These are phyloP conservation scores for Hyphodiscus hymeniophilus DNA, from an alignment of 495 filamentous ascomycete genomes.

Conservation along the genomic window DNA sequence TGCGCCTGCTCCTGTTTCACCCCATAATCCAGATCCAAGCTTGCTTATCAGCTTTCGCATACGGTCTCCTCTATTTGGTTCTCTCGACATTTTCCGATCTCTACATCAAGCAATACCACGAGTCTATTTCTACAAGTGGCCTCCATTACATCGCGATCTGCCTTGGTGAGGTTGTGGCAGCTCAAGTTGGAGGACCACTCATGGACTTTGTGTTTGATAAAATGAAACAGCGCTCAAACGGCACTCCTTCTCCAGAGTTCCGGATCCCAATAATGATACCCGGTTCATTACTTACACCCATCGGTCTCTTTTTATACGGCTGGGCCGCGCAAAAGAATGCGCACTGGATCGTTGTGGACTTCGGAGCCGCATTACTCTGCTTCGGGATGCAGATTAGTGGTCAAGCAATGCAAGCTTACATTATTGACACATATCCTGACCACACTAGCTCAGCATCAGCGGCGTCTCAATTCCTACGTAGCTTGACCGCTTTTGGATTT, in stretches of 20 bases:
- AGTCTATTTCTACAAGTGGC: constrained; percentile 55
- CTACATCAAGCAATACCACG: constrained; percentile 61
- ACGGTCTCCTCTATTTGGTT: constrained; percentile 49
- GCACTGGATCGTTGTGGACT: constrained; percentile 57
- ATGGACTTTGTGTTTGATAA: constrained; percentile 68
- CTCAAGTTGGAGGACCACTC: constrained; percentile 52
- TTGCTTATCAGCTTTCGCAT: constrained; percentile 42
- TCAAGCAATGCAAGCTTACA: constrained; percentile 44
- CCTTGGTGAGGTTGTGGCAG: constrained; percentile 54
- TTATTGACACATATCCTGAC: constrained; percentile 13
- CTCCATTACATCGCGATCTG: constrained; percentile 64
- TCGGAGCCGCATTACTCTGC: constrained; percentile 65
- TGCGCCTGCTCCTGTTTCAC: constrained; percentile 70
- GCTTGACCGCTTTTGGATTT: constrained; percentile 68
- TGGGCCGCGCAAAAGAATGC: constrained; percentile 40
- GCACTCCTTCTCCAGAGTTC: constrained; percentile 60
- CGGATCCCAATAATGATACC: constrained; percentile 76
- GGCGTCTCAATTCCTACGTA: constrained; percentile 33
- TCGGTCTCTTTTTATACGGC: constrained; percentile 60
- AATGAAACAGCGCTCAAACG: constrained; percentile 44
- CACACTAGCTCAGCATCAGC: constrained; percentile 9
- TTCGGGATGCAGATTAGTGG: constrained; percentile 78
- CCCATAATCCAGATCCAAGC: constrained; percentile 69
- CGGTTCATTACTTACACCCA: constrained; percentile 48
- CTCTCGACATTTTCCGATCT: constrained; percentile 68